These are phyloP conservation scores for Fusarium longipes DNA, from an alignment of 2,329 filamentous ascomycete species.

Conservation along the genomic window DNA sequence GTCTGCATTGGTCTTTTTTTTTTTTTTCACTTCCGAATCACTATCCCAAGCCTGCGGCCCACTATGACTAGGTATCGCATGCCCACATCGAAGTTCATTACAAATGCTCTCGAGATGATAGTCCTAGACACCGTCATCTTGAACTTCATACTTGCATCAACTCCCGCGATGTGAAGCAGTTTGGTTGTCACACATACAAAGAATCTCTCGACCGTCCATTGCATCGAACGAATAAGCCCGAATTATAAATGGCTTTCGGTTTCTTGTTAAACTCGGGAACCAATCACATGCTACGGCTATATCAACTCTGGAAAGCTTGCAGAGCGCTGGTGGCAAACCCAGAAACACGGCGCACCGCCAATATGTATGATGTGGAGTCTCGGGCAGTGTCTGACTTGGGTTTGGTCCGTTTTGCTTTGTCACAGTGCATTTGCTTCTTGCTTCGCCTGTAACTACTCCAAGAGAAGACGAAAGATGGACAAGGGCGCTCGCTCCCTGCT, in stretches of 20 bases:
- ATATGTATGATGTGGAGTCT: conserved; percentile 21
- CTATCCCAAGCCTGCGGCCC: conserved; percentile 27
- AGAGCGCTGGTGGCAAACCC: conserved; percentile 31
- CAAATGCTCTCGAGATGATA: conserved; percentile 30
- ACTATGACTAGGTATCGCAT: conserved; percentile 18
- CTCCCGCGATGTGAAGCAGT: not conserved
- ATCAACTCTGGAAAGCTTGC: conserved; percentile 26
- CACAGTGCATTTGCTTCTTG: conserved; percentile 31
- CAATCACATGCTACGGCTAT: conserved; percentile 24
- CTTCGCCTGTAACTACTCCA: conserved; percentile 14
- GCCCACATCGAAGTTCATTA: conserved; percentile 33
- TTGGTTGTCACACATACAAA: conserved; percentile 4
- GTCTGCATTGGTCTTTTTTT: conserved; percentile 12
- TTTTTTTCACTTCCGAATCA: conserved; percentile 12
- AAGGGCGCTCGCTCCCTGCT: conserved; percentile 22
- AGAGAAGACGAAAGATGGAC: conserved; percentile 2
- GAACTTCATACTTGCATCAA: conserved; percentile 9
- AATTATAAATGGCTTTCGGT: conserved; percentile 2
- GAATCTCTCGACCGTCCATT: not conserved
- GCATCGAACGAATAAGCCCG: conserved; percentile 1
- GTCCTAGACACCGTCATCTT: conserved; percentile 24
- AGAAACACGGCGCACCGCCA: conserved; percentile 13
- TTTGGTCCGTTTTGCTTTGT: conserved; percentile 25
- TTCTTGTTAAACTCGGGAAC: conserved; percentile 13
- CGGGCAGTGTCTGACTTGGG: conserved; percentile 13